Evolutionary conservation across 148 eudicot species (phyloP).

Genomic region (Suaeda aralocaspica): DNA sequence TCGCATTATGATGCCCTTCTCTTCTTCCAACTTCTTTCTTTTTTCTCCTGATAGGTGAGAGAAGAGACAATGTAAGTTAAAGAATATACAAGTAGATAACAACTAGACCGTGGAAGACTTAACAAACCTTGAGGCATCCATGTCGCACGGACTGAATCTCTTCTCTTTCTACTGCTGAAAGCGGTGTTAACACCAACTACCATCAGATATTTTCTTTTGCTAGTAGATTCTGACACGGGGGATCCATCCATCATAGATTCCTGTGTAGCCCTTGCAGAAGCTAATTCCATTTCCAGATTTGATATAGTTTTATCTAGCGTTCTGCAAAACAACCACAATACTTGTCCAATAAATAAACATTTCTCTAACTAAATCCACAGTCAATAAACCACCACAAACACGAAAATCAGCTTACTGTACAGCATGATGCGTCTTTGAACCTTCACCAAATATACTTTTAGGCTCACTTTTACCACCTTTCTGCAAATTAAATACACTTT

Average conservation of each 20-base stretch:
- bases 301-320: conserved; percentile 81
- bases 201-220: conserved; percentile 76
- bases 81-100: not conserved
- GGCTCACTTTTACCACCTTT: conserved; percentile 36
- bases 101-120: conserved; percentile 4
- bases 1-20: conserved; percentile 77
- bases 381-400: conserved; percentile 6
- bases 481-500: conserved; percentile 19
- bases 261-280: conserved; percentile 86
- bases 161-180: conserved; percentile 84
- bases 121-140: conserved; percentile 91
- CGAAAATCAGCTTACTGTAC: conserved; percentile 48
- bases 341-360: not conserved
- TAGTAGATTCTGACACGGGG: conserved; percentile 46
- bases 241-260: conserved; percentile 71
- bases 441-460: conserved; percentile 44
- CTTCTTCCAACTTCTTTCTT: conserved; percentile 76
- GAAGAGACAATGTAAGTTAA: not conserved
- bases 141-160: conserved; percentile 93
- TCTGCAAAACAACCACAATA: conserved; percentile 33
- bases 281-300: conserved; percentile 86
- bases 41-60: conserved; percentile 54
- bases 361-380: not conserved
- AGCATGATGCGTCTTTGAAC: conserved; percentile 47
- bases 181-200: conserved; percentile 87